These are phyloP conservation scores for Grosmannia clavigera DNA, from an alignment of 2,329 filamentous ascomycete species.

Conservation along the genomic window DNA sequence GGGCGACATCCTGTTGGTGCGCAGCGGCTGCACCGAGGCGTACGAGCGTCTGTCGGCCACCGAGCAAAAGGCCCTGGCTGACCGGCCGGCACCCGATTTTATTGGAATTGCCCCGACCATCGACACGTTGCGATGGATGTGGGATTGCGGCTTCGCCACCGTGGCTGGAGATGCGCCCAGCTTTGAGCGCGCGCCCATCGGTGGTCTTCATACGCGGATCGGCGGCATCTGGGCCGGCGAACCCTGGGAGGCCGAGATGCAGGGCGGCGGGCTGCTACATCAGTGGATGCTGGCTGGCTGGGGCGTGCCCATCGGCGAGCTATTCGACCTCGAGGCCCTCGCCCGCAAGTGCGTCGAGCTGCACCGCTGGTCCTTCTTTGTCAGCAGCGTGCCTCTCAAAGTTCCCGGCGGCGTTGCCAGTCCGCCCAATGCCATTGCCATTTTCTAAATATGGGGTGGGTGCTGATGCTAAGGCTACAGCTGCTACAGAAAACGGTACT, in stretches of 20 bases:
- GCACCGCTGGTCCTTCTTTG: constrained; percentile 27
- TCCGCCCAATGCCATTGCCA: constrained; percentile 25
- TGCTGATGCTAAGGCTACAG: too few species aligned
- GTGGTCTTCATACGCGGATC: constrained; percentile 8
- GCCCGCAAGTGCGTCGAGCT: constrained; percentile 20
- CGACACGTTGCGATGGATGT: constrained; percentile 29
- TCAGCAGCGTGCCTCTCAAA: constrained; percentile 25
- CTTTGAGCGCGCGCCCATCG: constrained; percentile 28
- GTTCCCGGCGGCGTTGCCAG: constrained; percentile 24
- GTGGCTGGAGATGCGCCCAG: constrained; percentile 29
- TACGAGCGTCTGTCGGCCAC: constrained; percentile 15
- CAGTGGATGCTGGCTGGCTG: constrained; percentile 34
- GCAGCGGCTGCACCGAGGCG: constrained; percentile 21
- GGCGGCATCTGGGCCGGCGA: constrained; percentile 7
- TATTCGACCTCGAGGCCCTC: constrained; percentile 32
- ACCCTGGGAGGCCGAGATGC: constrained; percentile 11
- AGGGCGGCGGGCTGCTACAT: constrained; percentile 18
- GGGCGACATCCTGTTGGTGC: constrained; percentile 27
- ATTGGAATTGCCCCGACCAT: constrained; percentile 26
- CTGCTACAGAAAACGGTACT: too few species aligned
- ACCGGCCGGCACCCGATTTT: constrained; percentile 15
- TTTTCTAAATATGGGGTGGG: constrained; percentile 16
- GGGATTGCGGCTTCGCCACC: constrained; percentile 31
- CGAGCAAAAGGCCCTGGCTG: constrained; percentile 19
- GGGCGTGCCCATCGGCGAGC: constrained; percentile 38